These are phyloP conservation scores for Jacaranda mimosifolia DNA, from an alignment of 257 asterid species.

Conservation along the genomic window DNA sequence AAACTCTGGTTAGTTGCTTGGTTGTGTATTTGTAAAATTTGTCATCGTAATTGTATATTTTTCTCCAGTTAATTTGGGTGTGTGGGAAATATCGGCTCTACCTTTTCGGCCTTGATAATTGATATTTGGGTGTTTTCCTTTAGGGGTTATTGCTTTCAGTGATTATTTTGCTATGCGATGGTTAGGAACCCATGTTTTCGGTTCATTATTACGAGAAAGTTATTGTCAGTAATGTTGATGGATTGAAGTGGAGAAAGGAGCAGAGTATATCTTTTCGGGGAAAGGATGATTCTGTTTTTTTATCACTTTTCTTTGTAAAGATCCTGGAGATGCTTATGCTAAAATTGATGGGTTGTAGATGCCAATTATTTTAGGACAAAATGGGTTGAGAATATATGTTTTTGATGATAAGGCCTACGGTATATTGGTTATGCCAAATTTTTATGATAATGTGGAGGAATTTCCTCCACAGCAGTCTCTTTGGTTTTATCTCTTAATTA, in stretches of 20 bases:
- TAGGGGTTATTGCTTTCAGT: background rate
- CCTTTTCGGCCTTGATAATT: background rate
- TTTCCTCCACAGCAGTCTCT: background rate
- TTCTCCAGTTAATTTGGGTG: background rate
- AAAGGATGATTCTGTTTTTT: no score
- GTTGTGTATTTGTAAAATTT: background rate
- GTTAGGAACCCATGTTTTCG: background rate
- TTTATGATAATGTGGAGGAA: no score
- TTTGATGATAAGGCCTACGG: background rate
- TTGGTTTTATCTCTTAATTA: background rate
- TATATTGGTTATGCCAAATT: background rate
- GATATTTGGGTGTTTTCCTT: background rate
- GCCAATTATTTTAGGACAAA: background rate
- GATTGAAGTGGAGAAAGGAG: background rate
- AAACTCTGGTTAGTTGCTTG: background rate
- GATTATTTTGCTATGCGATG: background rate
- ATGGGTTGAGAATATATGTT: background rate
- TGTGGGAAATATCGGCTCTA: background rate
- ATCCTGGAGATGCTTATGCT: background rate
- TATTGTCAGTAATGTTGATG: background rate
- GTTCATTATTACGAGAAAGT: background rate
- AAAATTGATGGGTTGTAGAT: background rate
- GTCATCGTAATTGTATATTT: background rate
- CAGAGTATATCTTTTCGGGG: background rate
- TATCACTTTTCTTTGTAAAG: background rate